These are phyloP conservation scores for Lasiosphaeris hirsuta DNA, from an alignment of 495 filamentous ascomycete species.

Conservation along the genomic window DNA sequence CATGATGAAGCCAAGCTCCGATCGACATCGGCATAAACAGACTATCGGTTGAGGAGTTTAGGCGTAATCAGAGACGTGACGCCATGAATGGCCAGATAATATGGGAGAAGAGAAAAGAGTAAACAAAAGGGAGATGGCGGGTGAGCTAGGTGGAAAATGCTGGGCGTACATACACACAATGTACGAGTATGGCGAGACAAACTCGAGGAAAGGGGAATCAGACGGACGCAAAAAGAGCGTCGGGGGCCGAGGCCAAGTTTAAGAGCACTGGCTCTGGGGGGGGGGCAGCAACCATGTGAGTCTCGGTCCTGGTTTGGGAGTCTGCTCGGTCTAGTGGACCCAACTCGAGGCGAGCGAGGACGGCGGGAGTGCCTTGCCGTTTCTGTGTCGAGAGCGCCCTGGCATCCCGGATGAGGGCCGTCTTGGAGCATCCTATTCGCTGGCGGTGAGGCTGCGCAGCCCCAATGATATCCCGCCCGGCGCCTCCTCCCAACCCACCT, in stretches of 20 bases:
- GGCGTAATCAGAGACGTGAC: neutral
- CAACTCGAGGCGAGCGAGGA: constrained; percentile 15
- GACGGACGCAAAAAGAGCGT: constrained; percentile 16
- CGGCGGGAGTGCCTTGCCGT: constrained; percentile 44
- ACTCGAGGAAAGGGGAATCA: constrained; percentile 11
- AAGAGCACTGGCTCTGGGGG: constrained; percentile 10
- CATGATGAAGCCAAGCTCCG: constrained; percentile 29
- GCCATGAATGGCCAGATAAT: constrained; percentile 1
- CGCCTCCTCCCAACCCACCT: constrained; percentile 17
- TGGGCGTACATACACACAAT: neutral
- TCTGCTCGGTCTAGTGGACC: neutral
- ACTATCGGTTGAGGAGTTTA: constrained; percentile 3
- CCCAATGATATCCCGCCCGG: constrained; percentile 26
- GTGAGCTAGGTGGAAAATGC: neutral
- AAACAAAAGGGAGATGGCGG: no score
- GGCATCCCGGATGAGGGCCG: constrained; percentile 22
- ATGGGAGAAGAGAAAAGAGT: no score
- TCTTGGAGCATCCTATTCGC: constrained; percentile 33
- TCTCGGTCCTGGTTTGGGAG: neutral
- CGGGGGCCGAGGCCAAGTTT: constrained; percentile 15
- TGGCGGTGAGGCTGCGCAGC: constrained; percentile 23
- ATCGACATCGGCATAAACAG: constrained; percentile 12
- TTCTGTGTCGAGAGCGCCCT: constrained; percentile 26
- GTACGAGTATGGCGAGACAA: neutral
- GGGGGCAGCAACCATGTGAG: constrained; percentile 5